phyloP scores from a whole-genome alignment of 2,329 filamentous ascomycete species.

The Botrytis medusae region DNA sequence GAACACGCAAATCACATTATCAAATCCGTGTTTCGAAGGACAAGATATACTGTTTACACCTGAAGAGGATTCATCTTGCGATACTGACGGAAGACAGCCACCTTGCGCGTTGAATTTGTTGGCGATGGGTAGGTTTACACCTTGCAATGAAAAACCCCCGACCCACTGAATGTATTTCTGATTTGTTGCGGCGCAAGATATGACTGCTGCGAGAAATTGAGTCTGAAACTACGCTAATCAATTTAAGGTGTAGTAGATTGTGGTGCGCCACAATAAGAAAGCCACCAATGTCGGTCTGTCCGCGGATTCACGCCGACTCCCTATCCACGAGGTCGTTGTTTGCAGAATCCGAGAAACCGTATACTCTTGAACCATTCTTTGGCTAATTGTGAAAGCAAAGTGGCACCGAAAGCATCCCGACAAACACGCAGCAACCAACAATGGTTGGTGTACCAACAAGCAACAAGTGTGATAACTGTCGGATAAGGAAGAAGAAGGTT shows the following conservation, averaged over 20 bases:
- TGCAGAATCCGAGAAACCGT: background rate
- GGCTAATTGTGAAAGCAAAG: background rate
- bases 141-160: background rate
- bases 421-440: background rate
- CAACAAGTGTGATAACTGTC: slow-evolving; percentile 27
- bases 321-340: background rate
- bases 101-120: background rate
- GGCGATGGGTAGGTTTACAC: background rate
- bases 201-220: background rate
- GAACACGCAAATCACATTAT: background rate
- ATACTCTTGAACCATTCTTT: too few relatives aligned
- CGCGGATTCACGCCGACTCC: background rate
- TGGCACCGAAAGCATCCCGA: too few relatives aligned
- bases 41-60: too few relatives aligned
- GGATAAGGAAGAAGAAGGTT: slow-evolving; percentile 30
- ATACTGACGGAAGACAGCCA: background rate
- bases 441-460: slow-evolving; percentile 28
- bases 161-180: background rate
- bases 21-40: too few relatives aligned
- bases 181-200: slow-evolving; percentile 14
- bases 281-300: background rate
- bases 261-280: background rate
- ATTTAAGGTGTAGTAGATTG: background rate
- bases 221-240: background rate
- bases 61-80: background rate